Base-by-base conservation (phyloP, 208 protist species). In the Trypanosoma boissoni region DNA sequence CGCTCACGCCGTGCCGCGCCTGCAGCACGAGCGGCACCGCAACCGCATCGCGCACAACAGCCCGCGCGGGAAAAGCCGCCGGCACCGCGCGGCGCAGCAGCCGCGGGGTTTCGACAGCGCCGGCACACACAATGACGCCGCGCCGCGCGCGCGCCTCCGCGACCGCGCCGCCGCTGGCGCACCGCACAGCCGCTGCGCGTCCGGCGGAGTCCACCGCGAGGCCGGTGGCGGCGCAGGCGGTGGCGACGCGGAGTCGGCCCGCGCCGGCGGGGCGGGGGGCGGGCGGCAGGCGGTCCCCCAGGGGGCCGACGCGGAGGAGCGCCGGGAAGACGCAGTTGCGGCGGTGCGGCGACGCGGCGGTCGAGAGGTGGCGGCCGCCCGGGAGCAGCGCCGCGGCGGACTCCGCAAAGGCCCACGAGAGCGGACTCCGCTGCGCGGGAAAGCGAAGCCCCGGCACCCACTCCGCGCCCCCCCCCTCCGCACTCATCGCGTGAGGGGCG, bases 1-100 rank as follows among this genome's bases (percentile, higher is more conserved):
- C 68, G 29, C 70, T 53, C 6, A 78, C 72, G 39, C 76, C 83
- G 23, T 76, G 63, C 37, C 91, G 14, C 5, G 85, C 48, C 3
- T 91, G 18, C 16, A 94, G 67, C 65, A 91, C 61, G n/a, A n/a
- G 34, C 1, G 73, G 86, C 36, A 85, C 72, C 20, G 67, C 88
- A 41, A 91, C 73, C 16, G 61, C 29, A 46, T 92, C 79, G 5
- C 80, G 74, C 18, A 84, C 88, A 20, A 81, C 88, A 51, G 90
- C 74, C 0, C 84, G 84, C 4, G 92, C 36, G 1, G 88, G 48
- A 18, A 90, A 41, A 16, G 91, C 50, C 8, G 71, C 80, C 50
- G 88, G 24, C 68, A 74, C 72, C 18, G 78, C 80, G 3, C 45
- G 44, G 2, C 76, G 61, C 26, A 68, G 64, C 3, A 87, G 44